Evolutionary conservation across 495 filamentous ascomycete genomes (phyloP), one percentile per base, ranked within the genome.

Genomic region (Tuber brumale): DNA sequence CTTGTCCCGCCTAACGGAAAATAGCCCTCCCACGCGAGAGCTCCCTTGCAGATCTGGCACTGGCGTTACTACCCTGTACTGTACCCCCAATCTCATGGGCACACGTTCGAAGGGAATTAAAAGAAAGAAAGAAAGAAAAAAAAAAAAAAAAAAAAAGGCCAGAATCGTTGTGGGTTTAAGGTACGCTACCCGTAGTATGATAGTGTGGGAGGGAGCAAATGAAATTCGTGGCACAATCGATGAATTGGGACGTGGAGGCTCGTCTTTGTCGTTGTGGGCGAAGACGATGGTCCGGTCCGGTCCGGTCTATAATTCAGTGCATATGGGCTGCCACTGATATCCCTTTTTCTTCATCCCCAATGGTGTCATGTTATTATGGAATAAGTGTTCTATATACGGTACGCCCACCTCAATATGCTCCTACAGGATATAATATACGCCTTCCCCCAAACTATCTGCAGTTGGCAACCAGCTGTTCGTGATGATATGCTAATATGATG

Each of bases 1-100:
- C 77, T 80, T 80, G 73, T 80, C 76, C 78, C 78, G 78, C 78
- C 57, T 79, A 73, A 73, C 77, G 75, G 76, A 71, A 80, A 80
- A 80, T 70, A 80, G 78, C 78, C 76, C 41, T 75, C 76, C 76
- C 78, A 80, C 78, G 78, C 77, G 78, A 80, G 73, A 66, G 14
- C 57, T 66, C 78, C 78, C 78, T 74, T 80, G 78, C 78, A 76
- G 78, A 80, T 79, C 77, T 73, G 78, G 79, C 76, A 75, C 72
- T 72, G 57, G 27, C 57, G 3, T 66, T 3, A 2, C 57, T 66
- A 16, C 51, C 57, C 57, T 66, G 57, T 41, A 41, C 39, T 41
- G 6, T 66, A 14, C 57, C 14, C 57, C 57, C 57, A 35, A 66
- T 66, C 57, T 66, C 27, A 66, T 12, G 57, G 57, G 12, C 27